Base-by-base conservation (phyloP, 164 flowering plant genomes). In the Platanus orientalis region DNA sequence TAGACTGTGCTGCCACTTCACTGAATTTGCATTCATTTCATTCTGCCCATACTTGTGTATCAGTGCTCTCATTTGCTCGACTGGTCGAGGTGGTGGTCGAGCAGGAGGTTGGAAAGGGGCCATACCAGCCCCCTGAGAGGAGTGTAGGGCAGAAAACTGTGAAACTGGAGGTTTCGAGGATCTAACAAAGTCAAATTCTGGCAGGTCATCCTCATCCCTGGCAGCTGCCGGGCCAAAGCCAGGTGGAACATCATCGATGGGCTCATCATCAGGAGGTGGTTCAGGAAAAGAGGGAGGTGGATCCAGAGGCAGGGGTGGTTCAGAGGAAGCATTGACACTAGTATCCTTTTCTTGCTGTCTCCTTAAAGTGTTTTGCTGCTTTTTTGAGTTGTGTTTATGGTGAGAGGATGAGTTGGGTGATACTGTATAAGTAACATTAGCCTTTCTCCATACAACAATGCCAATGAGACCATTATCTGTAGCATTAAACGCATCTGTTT, bases 391-490 rank as follows among this genome's bases (percentile, higher is more conserved):
- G 66, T 78, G 85, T 60, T 81, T 82, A 61, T 79, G 84, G 69
- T 80, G 90, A 6, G 88, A 76, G 29, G 85, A 69, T 40, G 83
- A 75, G 68, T 78, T 86, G 64, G 97, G 87, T 58, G 97, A 87
- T 26, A 78, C 76, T 40, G 75, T 68, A 30, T 85, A 69, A 59
- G 81, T 71, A 73, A 82, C 67, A 66, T 79, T 83, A 64, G 75
- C 66, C 73, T 80, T 90, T 80, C 97, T 85, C 98, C 97, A 92
- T 76, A 95, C 85, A 80, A 90, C 80, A 69, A 90, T 79, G 74
- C 99, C 99, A 69, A 95, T 85, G 66, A 95, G 77, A 49, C 96
- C 93, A 75, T 80, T 77, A 71, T 87, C 90, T 29, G 77, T 63
- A 62, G 77, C 44, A 66, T 76, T 74, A 65, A 83, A 79, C 7